Base-by-base conservation (phyloP, 1,139 yeast genomes). In the Geotrichum carabidarum region DNA sequence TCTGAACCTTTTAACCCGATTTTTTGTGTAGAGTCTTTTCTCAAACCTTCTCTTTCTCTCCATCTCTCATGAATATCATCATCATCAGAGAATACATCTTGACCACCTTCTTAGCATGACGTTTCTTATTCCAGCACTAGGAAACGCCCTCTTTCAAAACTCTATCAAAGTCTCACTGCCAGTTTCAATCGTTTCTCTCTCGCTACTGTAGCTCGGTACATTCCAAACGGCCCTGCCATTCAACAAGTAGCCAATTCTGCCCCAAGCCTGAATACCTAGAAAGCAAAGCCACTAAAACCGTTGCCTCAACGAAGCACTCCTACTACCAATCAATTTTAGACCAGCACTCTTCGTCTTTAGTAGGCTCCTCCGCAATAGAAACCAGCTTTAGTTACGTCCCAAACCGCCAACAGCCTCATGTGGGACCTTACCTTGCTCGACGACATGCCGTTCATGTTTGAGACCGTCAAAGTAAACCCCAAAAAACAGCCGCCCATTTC, bases 361-460 rank as follows among this genome's bases (percentile, higher is more conserved):
- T 48, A 4, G 51, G 42, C 2, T 11, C 51, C 8, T 48, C 47
- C 31, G 46, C 51, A 8, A 41, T 47, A 9, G 47, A 36, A n/a
- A 36, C 22, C 12, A 45, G 12, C n/a, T 8, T 45, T 31, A 22
- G 15, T 17, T 45, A 45, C 30, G 42, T 35, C 3, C 49, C 49
- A 45, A 8, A 22, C 7, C 15, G 17, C 17, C 9, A 8, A 17
- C 34, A 42, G 48, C 7, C 6, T 45, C 9, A 35, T 41, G 18
- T 45, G 49, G 49, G 49, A 45, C 38, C 18, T 45, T 42, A 17
- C 42, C 9, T 32, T 31, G 4, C 31, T 44, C 9, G 49, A 45
- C 30, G 42, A 35, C 27, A 7, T 36, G 32, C 49, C 40, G 17
- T 45, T 45, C 41, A 36, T 36, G 41, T 17, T 17, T 4, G 41